phyloP scores from a whole-genome alignment of 805 yeast genomes.

The Candida coleopterorum region DNA sequence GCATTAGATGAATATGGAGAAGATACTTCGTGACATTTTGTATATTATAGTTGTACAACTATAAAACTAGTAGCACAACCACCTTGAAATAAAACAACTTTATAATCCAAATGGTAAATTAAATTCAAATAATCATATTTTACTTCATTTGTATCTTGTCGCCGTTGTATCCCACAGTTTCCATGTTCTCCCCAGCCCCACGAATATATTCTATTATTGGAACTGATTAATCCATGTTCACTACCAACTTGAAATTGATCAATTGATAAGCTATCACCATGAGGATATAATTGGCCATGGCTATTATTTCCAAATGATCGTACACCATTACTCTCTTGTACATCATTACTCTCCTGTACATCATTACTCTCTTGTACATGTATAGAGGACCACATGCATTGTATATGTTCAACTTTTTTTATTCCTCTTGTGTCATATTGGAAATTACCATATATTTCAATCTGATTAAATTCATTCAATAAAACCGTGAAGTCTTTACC shows the following conservation, averaged over 20 bases:
- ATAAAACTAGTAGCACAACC: constrained; percentile 75
- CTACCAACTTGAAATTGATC: constrained; percentile 57
- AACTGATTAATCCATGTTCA: constrained; percentile 69
- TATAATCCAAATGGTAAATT: constrained; percentile 18
- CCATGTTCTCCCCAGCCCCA: constrained; percentile 99
- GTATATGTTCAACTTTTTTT: constrained; percentile 7
- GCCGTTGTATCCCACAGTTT: constrained; percentile 60
- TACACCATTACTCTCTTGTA: constrained; percentile 17
- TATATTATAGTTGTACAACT: constrained; percentile 16
- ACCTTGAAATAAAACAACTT: constrained; percentile 37
- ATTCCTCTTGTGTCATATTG: neutral
- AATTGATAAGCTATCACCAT: constrained; percentile 4
- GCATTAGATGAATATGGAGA: constrained; percentile 73
- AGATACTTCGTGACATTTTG: constrained; percentile 64
- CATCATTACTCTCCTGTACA: too few relatives aligned
- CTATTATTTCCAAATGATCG: constrained; percentile 68
- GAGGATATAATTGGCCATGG: constrained; percentile 57
- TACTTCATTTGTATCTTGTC: constrained; percentile 19
- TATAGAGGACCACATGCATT: constrained; percentile 76
- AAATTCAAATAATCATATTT: constrained; percentile 34
- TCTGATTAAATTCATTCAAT: constrained; percentile 13
- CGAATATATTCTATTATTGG: constrained; percentile 41
- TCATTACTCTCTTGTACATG: constrained; percentile 38
- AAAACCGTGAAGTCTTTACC: constrained; percentile 59
- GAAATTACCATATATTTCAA: constrained; percentile 17